phyloP scores from a whole-genome alignment of 169 alveolate genomes.

The Ichthyophthirius multifiliis region DNA sequence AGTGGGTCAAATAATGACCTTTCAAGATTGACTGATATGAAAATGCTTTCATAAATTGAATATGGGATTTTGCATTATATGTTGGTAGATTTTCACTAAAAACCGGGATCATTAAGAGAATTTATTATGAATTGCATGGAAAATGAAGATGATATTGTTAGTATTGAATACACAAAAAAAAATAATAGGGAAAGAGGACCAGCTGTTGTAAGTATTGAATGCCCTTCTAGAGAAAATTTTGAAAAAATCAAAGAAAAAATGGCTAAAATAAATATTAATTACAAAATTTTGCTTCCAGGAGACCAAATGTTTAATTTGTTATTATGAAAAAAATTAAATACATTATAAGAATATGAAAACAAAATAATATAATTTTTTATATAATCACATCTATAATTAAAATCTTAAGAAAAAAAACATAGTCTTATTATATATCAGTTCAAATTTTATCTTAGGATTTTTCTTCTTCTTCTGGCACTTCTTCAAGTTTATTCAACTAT shows the following conservation, averaged over 20 bases:
- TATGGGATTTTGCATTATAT: slow-evolving; percentile 21
- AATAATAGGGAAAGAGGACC: slow-evolving; percentile 24
- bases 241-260: slow-evolving; percentile 20
- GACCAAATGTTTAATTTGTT: slow-evolving; percentile 30
- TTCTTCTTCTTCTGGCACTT: no score
- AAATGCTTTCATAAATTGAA: slow-evolving; percentile 28
- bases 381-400: not conserved
- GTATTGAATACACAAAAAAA: slow-evolving; percentile 36
- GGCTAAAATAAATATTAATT: slow-evolving; percentile 1
- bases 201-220: slow-evolving; percentile 25
- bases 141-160: slow-evolving; percentile 14
- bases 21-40: slow-evolving; percentile 40
- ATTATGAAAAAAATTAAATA: not conserved
- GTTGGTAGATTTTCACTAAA: slow-evolving; percentile 27
- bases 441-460: not conserved
- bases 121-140: slow-evolving; percentile 19
- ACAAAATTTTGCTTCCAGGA: slow-evolving; percentile 11
- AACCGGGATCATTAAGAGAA: slow-evolving; percentile 36
- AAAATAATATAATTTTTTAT: no score
- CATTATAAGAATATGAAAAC: not conserved
- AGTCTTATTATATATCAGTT: not conserved
- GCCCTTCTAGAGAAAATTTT: not conserved
- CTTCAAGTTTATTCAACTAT: not conserved
- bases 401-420: not conserved
- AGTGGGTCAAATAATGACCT: slow-evolving; percentile 39